These are phyloP conservation scores for Ensete ventricosum DNA, from an alignment of 176 grass and related monocot species.

Conservation along the genomic window DNA sequence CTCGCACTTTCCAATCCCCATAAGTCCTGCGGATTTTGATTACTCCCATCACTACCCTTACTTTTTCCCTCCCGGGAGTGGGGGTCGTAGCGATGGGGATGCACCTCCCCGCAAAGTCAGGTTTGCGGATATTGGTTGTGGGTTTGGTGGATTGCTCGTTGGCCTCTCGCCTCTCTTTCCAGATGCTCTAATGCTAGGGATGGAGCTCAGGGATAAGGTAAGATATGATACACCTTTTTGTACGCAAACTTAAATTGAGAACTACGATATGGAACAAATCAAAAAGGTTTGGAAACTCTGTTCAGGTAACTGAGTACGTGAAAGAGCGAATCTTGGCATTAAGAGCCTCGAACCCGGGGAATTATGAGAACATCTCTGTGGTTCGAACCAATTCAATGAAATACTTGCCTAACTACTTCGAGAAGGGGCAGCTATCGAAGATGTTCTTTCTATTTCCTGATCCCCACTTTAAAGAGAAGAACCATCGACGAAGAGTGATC, in stretches of 20 bases:
- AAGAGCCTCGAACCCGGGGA: constrained; percentile 53
- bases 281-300: not conserved
- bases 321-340: constrained; percentile 87
- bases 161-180: constrained; percentile 69
- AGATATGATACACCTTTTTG: not conserved
- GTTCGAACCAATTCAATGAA: constrained; percentile 99
- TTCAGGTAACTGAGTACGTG: constrained; percentile 90
- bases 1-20: constrained; percentile 83
- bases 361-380: constrained; percentile 82
- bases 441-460: constrained; percentile 98
- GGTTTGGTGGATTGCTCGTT: constrained; percentile 32
- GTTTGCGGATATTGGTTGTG: constrained; percentile 43
- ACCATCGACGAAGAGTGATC: constrained; percentile 72
- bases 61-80: constrained; percentile 28
- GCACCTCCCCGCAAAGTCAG: constrained; percentile 24
- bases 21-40: constrained; percentile 54
- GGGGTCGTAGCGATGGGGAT: not conserved
- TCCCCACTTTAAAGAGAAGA: constrained; percentile 98
- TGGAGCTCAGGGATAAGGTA: constrained; percentile 95
- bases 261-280: not conserved
- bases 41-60: constrained; percentile 59
- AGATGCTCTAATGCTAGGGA: constrained; percentile 83
- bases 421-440: constrained; percentile 78
- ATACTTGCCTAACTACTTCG: constrained; percentile 83
- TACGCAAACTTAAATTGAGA: not conserved